Evolutionary conservation across 768 basidiomycete genomes (phyloP).

Genomic region (Pulveroboletus frians): DNA sequence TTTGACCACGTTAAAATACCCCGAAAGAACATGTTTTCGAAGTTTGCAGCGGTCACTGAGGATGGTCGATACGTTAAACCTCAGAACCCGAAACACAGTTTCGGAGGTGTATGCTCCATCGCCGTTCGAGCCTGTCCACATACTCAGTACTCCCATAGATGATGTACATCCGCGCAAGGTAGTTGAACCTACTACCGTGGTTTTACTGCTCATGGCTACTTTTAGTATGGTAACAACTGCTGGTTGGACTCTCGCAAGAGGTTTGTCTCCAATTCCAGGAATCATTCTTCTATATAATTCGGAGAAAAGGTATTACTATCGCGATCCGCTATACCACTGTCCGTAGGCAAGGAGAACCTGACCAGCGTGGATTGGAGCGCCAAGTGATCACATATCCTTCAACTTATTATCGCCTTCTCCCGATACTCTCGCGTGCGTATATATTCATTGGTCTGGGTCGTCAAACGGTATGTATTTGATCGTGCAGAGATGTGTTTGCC

Average conservation of each 20-base stretch:
- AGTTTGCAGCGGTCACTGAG: conserved; percentile 64
- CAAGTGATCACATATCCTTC: conserved; percentile 73
- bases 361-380: conserved; percentile 50
- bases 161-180: conserved; percentile 69
- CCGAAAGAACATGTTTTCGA: conserved; percentile 67
- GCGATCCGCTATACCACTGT: conserved; percentile 70
- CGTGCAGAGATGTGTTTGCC: neutral
- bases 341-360: conserved; percentile 58
- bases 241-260: conserved; percentile 64
- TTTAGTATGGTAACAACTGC: conserved; percentile 57
- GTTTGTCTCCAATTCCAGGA: conserved; percentile 26
- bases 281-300: neutral
- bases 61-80: conserved; percentile 62
- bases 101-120: conserved; percentile 55
- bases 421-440: conserved; percentile 62
- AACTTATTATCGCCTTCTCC: conserved; percentile 65
- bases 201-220: neutral
- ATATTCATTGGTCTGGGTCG: conserved; percentile 63
- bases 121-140: neutral
- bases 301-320: conserved; percentile 48
- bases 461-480: conserved; percentile 42
- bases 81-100: conserved; percentile 69
- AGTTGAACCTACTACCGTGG: neutral
- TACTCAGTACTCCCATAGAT: conserved; percentile 39
- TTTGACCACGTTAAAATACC: conserved; percentile 66